Evolutionary conservation across 306 rosid genomes (phyloP).

Genomic region (Quercus ilex): DNA sequence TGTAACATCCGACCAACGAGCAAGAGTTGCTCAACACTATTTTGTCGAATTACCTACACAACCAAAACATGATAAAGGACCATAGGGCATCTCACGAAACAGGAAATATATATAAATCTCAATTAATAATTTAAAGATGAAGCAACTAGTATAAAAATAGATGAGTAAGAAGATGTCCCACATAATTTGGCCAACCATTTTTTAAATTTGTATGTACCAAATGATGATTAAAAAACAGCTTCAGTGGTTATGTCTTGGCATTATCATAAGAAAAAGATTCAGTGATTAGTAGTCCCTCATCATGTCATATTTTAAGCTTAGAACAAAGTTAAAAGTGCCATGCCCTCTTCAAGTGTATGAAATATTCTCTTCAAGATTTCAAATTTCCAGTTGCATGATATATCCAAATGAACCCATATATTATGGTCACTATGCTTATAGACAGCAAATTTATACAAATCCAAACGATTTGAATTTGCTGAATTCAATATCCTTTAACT

Average conservation of each 20-base stretch:
- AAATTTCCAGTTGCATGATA: no score
- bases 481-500: no score
- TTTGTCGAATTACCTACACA: constrained; percentile 82
- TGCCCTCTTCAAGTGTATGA: neutral
- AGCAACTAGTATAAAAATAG: neutral
- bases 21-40: constrained; percentile 95
- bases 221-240: neutral
- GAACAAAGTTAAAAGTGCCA: neutral
- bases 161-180: neutral
- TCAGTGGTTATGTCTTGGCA: neutral
- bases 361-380: no score
- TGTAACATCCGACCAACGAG: constrained; percentile 94
- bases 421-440: no score
- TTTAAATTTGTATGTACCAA: neutral
- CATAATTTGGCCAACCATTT: neutral
- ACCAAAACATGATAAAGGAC: constrained; percentile 22
- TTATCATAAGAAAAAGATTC: neutral
- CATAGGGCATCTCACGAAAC: neutral
- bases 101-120: constrained; percentile 10
- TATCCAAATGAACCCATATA: no score
- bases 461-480: no score
- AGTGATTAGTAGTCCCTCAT: neutral
- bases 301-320: neutral
- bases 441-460: no score
- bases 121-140: neutral